Percentiles rank a stretch among this genome's conserved stretches.
Conservation (phyloP, 2,329 filamentous ascomycete genomes). For the Pseudogymnoascus sp. region DNA sequence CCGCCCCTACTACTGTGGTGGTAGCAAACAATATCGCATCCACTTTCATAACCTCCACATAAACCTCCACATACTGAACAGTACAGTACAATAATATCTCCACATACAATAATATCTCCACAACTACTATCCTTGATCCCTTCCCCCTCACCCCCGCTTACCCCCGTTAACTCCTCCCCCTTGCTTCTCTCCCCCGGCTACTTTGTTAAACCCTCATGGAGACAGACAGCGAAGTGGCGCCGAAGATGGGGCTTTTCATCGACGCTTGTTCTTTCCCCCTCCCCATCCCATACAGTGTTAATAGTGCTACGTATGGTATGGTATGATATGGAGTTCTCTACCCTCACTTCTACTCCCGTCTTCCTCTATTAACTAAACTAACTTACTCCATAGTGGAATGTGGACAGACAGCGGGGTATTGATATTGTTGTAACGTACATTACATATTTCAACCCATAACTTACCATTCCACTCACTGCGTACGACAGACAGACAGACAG, state of each 20-base stretch:
- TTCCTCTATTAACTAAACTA: too few relatives aligned
- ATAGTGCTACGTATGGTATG: neutral
- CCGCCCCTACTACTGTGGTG: too few relatives aligned
- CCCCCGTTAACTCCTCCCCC: neutral
- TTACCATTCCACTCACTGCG: too few relatives aligned
- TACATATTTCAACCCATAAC: too few relatives aligned
- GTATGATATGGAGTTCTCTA: neutral
- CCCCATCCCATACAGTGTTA: neutral
- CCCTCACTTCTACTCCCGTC: neutral
- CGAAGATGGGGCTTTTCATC: neutral
- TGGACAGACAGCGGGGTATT: neutral
- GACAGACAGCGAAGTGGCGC: neutral
- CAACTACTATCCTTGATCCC: neutral
- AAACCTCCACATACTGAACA: too few relatives aligned
- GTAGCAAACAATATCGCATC: too few relatives aligned
- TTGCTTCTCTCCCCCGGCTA: neutral
- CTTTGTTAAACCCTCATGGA: neutral
- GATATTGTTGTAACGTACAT: too few relatives aligned
- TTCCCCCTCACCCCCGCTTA: neutral
- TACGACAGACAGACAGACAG: too few relatives aligned
- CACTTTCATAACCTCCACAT: too few relatives aligned
- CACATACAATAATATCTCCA: neutral
- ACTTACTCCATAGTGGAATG: neutral
- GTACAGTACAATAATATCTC: too few relatives aligned
- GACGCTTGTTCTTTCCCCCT: neutral